Evolutionary conservation across 306 rosid species (phyloP).

Genomic region (Glycine tomentella): DNA sequence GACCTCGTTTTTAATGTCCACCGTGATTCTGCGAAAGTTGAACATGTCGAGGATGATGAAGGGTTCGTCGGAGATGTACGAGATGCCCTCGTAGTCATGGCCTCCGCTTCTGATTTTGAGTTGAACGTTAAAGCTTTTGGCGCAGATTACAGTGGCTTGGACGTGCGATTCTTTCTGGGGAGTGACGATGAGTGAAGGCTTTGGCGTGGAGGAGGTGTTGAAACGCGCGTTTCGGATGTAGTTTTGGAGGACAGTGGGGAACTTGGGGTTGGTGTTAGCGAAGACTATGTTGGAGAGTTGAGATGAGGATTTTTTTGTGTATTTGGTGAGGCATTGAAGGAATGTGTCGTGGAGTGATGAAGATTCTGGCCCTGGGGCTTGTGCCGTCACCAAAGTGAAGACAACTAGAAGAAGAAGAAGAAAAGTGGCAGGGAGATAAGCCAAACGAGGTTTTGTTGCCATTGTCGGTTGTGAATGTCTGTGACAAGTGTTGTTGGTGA

Average conservation of each 20-base stretch:
- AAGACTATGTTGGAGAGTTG: conserved; percentile 20
- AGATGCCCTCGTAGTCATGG: conserved; percentile 56
- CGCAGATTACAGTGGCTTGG: conserved; percentile 45
- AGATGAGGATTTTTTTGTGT: not conserved
- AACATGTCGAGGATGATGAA: conserved; percentile 52
- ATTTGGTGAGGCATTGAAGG: conserved; percentile 41
- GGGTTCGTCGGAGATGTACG: conserved; percentile 38
- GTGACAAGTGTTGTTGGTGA: not conserved
- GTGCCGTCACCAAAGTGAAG: not conserved
- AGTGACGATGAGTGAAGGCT: conserved; percentile 50
- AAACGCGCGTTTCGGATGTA: conserved; percentile 57
- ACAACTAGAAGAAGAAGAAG: conserved; percentile 27
- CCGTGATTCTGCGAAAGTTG: conserved; percentile 41
- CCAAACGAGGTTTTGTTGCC: conserved; percentile 38
- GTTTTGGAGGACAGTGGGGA: conserved; percentile 46
- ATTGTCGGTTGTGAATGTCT: conserved; percentile 31
- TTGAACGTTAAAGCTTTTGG: conserved; percentile 7
- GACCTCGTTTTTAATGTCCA: conserved; percentile 32
- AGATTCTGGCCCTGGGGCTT: not conserved
- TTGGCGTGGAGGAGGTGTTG: conserved; percentile 46
- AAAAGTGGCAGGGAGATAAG: not conserved
- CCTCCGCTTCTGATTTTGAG: conserved; percentile 59
- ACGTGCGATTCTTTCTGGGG: conserved; percentile 42
- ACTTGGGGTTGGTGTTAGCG: conserved; percentile 38
- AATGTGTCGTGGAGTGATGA: conserved; percentile 1